Conservation (phyloP, 495 filamentous ascomycete species). For the Tricharina praecox region DNA sequence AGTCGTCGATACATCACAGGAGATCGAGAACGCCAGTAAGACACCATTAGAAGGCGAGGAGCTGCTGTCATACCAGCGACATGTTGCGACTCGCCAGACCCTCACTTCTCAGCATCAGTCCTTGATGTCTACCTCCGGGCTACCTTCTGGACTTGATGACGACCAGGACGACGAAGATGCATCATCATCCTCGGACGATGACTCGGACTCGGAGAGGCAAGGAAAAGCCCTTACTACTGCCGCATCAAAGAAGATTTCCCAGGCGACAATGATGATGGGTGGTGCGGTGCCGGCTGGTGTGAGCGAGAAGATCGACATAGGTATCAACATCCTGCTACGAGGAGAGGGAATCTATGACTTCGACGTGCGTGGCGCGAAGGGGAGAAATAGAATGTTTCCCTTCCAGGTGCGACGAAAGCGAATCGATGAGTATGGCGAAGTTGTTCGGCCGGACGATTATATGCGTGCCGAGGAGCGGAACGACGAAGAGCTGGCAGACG, state of each 20-base stretch:
- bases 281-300: slow-evolving; percentile 25
- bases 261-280: slow-evolving; percentile 51
- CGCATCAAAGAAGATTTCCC: slow-evolving; percentile 48
- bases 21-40: background rate
- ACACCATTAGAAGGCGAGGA: slow-evolving; percentile 56
- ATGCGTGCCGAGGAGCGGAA: slow-evolving; percentile 85
- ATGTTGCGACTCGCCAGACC: slow-evolving; percentile 51
- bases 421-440: slow-evolving; percentile 79
- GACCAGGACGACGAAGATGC: slow-evolving; percentile 65
- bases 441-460: slow-evolving; percentile 85
- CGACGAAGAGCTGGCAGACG: slow-evolving; percentile 48
- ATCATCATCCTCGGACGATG: slow-evolving; percentile 64
- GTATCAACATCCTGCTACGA: slow-evolving; percentile 78
- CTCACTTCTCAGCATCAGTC: slow-evolving; percentile 19
- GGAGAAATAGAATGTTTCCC: slow-evolving; percentile 83
- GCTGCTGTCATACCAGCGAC: slow-evolving; percentile 68
- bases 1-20: background rate
- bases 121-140: slow-evolving; percentile 16
- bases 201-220: slow-evolving; percentile 78
- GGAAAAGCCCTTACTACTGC: slow-evolving; percentile 52
- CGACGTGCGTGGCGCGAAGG: slow-evolving; percentile 82
- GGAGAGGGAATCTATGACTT: slow-evolving; percentile 78
- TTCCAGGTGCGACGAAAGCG: slow-evolving; percentile 63
- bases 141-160: slow-evolving; percentile 17
- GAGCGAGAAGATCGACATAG: slow-evolving; percentile 71